These are phyloP conservation scores for Trichodelitschia bisporula DNA, from an alignment of 495 filamentous ascomycete genomes.

Conservation along the genomic window DNA sequence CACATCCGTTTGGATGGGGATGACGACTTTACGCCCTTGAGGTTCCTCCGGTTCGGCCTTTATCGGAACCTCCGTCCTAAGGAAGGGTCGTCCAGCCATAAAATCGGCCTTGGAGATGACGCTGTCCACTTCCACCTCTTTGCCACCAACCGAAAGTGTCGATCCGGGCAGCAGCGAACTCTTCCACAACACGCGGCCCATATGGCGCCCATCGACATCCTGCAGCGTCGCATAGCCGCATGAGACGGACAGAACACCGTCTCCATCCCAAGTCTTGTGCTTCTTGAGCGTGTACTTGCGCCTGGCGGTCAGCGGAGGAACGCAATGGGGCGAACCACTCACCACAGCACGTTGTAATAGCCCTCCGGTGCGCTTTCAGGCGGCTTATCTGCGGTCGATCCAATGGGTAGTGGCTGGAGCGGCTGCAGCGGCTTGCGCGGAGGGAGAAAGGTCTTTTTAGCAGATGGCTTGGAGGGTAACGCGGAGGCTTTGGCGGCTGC, in stretches of 20 bases:
- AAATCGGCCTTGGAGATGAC: constrained; percentile 37
- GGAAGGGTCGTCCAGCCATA: constrained; percentile 28
- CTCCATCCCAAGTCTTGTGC: constrained; percentile 76
- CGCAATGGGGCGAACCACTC: no score
- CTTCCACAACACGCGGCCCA: constrained; percentile 33
- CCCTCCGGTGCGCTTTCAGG: neutral
- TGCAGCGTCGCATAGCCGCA: constrained; percentile 35
- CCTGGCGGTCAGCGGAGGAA: constrained; percentile 18
- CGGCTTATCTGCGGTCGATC: no score
- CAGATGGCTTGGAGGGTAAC: no score
- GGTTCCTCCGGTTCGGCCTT: constrained; percentile 1
- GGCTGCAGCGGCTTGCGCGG: no score
- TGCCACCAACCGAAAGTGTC: constrained; percentile 38
- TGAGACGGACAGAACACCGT: constrained; percentile 36
- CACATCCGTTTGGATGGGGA: neutral
- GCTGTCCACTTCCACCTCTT: constrained; percentile 50
- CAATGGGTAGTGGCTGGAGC: no score
- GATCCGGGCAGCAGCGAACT: constrained; percentile 33
- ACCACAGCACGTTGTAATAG: neutral
- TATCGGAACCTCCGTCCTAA: constrained; percentile 14
- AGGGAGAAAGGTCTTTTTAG: no score
- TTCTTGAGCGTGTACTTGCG: constrained; percentile 56
- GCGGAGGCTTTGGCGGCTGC: no score
- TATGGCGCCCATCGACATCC: constrained; percentile 39
- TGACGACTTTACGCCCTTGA: constrained; percentile 2